These are phyloP conservation scores for Boletus coccyginus DNA, from an alignment of 768 basidiomycete species.

Conservation along the genomic window DNA sequence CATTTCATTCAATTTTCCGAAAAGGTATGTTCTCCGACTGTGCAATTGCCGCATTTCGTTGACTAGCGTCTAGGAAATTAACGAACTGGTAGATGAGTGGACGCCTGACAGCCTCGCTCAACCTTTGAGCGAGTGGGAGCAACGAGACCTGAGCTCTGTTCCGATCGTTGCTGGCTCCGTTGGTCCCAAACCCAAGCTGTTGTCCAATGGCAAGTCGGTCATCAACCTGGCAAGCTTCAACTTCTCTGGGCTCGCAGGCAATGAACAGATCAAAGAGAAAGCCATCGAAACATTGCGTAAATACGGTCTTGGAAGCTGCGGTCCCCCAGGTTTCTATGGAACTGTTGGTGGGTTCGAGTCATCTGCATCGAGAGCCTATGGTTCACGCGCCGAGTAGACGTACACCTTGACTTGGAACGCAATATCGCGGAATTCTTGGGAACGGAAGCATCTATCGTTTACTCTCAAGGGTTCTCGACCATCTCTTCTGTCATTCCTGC, in stretches of 20 bases:
- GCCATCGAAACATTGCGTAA: conserved; percentile 82
- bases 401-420: conserved; percentile 85
- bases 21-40: conserved; percentile 54
- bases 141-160: conserved; percentile 65
- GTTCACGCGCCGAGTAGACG: conserved; percentile 51
- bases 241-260: conserved; percentile 86
- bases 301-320: conserved; percentile 94
- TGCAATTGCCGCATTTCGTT: neutral
- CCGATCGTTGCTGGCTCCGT: conserved; percentile 79
- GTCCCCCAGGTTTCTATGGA: conserved; percentile 96
- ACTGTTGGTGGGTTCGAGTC: conserved; percentile 67
- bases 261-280: conserved; percentile 81
- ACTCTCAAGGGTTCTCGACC: conserved; percentile 91
- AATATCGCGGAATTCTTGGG: conserved; percentile 91
- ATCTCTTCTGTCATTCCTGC: conserved; percentile 94
- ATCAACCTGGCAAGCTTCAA: conserved; percentile 89
- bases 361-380: neutral
- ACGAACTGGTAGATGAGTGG: conserved; percentile 97
- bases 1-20: conserved; percentile 90
- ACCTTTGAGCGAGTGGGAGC: conserved; percentile 57
- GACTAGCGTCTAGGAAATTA: conserved; percentile 69
- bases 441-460: conserved; percentile 85
- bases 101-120: conserved; percentile 77
- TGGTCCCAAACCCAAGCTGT: conserved; percentile 79
- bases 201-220: conserved; percentile 68